These are phyloP conservation scores for Pseudopediastrum boryanum DNA, from an alignment of 139 green algal species.

Conservation along the genomic window DNA sequence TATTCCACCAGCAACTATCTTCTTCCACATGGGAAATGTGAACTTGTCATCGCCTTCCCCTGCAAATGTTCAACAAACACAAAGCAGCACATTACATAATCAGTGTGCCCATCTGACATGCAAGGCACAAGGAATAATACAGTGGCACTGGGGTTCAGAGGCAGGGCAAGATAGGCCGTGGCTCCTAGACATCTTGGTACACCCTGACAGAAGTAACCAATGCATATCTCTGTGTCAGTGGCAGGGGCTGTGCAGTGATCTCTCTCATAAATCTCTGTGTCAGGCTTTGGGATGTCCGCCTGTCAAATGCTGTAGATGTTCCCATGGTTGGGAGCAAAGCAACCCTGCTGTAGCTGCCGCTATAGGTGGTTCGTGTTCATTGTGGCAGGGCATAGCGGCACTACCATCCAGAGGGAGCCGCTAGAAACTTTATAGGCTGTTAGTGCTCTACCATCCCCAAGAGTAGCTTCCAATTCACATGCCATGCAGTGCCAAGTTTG, in stretches of 20 bases:
- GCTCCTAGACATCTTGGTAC: too few species aligned
- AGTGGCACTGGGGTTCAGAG: too few species aligned
- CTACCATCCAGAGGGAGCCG: background rate
- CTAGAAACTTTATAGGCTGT: background rate
- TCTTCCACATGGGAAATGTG: constrained; percentile 32
- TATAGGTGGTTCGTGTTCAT: too few species aligned
- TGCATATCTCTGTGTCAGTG: too few species aligned
- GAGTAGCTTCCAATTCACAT: background rate
- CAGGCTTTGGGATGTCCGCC: too few species aligned
- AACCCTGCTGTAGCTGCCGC: too few species aligned
- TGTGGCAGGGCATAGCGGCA: background rate
- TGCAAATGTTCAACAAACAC: background rate
- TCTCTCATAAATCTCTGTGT: too few species aligned
- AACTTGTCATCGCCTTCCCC: constrained; percentile 5
- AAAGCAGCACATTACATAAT: background rate
- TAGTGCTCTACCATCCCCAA: background rate
- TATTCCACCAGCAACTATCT: constrained; percentile 23
- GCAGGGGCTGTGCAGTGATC: too few species aligned
- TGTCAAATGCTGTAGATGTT: too few species aligned
- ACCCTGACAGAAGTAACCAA: too few species aligned
- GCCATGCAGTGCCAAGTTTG: background rate
- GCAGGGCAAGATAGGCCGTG: too few species aligned
- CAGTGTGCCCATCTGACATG: background rate
- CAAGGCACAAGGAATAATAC: background rate
- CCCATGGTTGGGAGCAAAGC: too few species aligned